Base-by-base conservation (phyloP, 345 rosid genomes). In the Arabidopsis arenosa region DNA sequence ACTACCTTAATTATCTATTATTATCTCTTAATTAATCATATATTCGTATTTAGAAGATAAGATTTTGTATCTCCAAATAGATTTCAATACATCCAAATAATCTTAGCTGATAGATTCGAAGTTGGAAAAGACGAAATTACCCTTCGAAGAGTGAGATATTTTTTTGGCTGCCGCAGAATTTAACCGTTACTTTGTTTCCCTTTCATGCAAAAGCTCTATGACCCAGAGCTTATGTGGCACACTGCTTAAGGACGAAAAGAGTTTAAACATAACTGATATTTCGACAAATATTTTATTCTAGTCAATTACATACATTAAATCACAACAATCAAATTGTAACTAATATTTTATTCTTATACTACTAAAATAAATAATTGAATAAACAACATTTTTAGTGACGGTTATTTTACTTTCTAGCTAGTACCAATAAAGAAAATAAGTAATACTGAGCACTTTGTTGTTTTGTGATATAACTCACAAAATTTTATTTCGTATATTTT, bases 131-230 rank as follows among this genome's bases (percentile, higher is more conserved):
- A 59, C 47, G 18, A 30, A 35, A 23, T 23, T 36, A 12, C 13
- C 44, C 56, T 54, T 21, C 0, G 18, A 17, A 74, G 37, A 43
- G 48, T 45, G 55, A 65, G 40, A 15, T 11, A n/a, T 10, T 28
- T n/a, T 48, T 49, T 23, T 65, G 11, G 66, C 53, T 66, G 72
- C 26, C 43, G 43, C 36, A 12, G 5, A 57, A 11, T 57, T 52
- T 57, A 45, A 66, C 73, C 44, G 73, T 75, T 75, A 66, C 69
- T 52, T 40, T 9, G 26, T 53, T 48, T 53, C 15, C 23, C 8
- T 54, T 49, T 39, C 70, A 62, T 62, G 66, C 66, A 54, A 35
- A 49, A 52, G 65, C 49, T 12, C 17, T 2, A 43, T 62, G 75
- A 36, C 58, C 63, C 15, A 51, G 10, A 63, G 30, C 54, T 28